phyloP scores from a whole-genome alignment of 768 basidiomycete genomes.

The Boletales sp. region DNA sequence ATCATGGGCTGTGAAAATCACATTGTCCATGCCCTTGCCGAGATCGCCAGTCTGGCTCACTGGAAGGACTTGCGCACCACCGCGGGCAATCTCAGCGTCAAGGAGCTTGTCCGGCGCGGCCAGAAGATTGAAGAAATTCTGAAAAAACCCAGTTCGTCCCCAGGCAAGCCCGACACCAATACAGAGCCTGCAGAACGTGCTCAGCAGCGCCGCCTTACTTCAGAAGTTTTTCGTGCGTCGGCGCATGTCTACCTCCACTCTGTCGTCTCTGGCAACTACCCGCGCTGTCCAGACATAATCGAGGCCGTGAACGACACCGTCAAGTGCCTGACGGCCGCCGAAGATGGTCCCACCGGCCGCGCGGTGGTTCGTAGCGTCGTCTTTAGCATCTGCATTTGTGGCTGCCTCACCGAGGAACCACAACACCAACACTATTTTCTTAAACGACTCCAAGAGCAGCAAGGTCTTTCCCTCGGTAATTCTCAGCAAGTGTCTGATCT shows the following conservation, averaged over 20 bases:
- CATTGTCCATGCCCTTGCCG: conserved; percentile 75
- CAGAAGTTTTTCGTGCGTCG: conserved; percentile 70
- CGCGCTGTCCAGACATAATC: conserved; percentile 60
- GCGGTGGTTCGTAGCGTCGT: conserved; percentile 75
- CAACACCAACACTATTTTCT: conserved; percentile 42
- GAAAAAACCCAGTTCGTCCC: conserved; percentile 16
- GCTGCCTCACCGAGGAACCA: conserved; percentile 57
- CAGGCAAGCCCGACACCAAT: neutral
- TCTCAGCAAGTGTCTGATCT: conserved; percentile 50
- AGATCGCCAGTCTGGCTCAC: conserved; percentile 58
- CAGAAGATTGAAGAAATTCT: conserved; percentile 45
- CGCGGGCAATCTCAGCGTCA: conserved; percentile 52
- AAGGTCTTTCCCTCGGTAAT: conserved; percentile 59
- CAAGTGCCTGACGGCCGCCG: conserved; percentile 39
- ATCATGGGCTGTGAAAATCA: conserved; percentile 85
- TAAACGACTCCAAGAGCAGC: conserved; percentile 47
- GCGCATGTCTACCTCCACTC: conserved; percentile 73
- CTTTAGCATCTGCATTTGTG: conserved; percentile 72
- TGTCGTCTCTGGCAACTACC: conserved; percentile 71
- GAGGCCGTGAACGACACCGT: conserved; percentile 53
- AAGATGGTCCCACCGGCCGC: conserved; percentile 37
- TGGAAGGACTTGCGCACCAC: conserved; percentile 55
- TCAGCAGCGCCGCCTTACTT: conserved; percentile 42
- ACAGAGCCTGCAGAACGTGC: conserved; percentile 9
- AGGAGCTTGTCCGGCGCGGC: conserved; percentile 55